Evolutionary conservation across 768 basidiomycete genomes (phyloP).

Genomic region (Antrodiella citrinella): DNA sequence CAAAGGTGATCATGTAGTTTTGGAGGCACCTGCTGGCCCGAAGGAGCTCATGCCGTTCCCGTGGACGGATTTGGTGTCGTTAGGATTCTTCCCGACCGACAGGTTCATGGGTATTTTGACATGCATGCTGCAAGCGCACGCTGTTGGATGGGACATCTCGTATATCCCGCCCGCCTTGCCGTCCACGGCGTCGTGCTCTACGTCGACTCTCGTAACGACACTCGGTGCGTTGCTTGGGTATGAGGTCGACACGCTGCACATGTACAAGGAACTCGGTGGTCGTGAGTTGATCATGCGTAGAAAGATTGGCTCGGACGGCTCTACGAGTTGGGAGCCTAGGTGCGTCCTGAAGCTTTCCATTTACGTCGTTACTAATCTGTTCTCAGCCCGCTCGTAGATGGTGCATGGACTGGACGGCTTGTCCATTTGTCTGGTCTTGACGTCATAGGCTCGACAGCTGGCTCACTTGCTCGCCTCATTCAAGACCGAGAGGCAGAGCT

Average conservation of each 20-base stretch:
- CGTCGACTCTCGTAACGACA: conserved; percentile 43
- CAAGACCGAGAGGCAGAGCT: conserved; percentile 60
- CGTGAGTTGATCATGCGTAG: conserved; percentile 58
- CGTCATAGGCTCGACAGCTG: conserved; percentile 58
- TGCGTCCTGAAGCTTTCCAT: conserved; percentile 16
- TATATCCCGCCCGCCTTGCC: conserved; percentile 49
- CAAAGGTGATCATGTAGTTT: conserved; percentile 20
- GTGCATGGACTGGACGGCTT: conserved; percentile 47
- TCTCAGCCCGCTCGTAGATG: conserved; percentile 46
- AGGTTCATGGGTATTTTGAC: conserved; percentile 54
- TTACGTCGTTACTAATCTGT: background rate
- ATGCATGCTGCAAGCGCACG: conserved; percentile 53
- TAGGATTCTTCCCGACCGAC: conserved; percentile 34
- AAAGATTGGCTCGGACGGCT: conserved; percentile 47
- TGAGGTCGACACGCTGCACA: conserved; percentile 47
- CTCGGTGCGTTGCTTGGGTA: conserved; percentile 56
- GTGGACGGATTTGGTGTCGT: conserved; percentile 23
- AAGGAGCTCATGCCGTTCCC: conserved; percentile 34
- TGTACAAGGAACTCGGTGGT: conserved; percentile 65
- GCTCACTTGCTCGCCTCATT: conserved; percentile 47
- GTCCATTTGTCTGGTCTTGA: conserved; percentile 55
- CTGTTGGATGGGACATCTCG: conserved; percentile 58
- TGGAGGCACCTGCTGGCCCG: conserved; percentile 44
- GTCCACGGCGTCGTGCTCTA: conserved; percentile 56
- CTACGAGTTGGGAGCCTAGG: conserved; percentile 51